Conservation (phyloP, 441 rosid genomes). For the Corymbia calophylla region DNA sequence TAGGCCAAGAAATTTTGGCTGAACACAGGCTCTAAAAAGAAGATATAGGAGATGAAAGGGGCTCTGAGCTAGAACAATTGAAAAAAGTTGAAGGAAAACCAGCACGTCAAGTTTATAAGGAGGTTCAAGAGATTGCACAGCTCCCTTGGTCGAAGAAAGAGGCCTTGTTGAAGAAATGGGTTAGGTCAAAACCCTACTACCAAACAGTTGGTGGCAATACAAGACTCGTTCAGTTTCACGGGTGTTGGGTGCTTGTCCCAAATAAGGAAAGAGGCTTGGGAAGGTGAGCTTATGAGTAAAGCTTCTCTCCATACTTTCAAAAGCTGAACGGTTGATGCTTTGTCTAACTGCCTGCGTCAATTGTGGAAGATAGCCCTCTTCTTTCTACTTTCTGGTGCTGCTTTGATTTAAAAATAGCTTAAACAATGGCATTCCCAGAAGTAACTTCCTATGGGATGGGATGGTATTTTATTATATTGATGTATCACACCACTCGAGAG, state of each 20-base stretch:
- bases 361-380: too few species aligned
- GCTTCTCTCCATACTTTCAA: not conserved
- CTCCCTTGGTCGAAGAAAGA: not conserved
- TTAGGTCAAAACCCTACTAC: not conserved
- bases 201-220: not conserved
- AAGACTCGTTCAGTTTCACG: not conserved
- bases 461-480: too few species aligned
- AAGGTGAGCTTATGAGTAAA: not conserved
- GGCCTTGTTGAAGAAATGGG: not conserved
- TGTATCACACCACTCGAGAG: too few species aligned
- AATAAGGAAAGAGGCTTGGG: not conserved
- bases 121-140: not conserved
- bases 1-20: not conserved
- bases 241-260: not conserved
- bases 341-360: too few species aligned
- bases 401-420: too few species aligned
- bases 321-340: not conserved
- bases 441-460: too few species aligned
- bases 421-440: too few species aligned
- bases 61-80: not conserved
- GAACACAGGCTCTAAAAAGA: not conserved
- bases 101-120: not conserved
- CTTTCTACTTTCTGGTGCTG: too few species aligned
- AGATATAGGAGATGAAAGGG: not conserved
- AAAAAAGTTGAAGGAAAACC: not conserved